Evolutionary conservation across 208 protist genomes (phyloP).

Genomic region (Acanthamoeba sp.): DNA sequence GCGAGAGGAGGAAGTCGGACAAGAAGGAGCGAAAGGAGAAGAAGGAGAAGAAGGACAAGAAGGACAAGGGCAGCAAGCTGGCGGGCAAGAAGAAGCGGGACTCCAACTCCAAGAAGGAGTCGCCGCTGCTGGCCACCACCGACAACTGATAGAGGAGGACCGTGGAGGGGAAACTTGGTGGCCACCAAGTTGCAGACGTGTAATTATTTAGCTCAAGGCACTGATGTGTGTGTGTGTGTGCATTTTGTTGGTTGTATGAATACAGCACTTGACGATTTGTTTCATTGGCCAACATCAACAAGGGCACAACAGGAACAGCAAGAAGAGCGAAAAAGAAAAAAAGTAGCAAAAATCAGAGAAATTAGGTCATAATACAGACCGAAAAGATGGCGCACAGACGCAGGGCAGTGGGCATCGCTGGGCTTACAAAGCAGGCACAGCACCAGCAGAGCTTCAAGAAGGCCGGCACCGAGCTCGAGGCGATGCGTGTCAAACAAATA

Average conservation of each 20-base stretch:
- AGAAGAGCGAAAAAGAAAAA: too few species aligned
- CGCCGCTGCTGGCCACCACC: neutral
- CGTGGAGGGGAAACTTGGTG: too few species aligned
- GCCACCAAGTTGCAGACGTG: too few species aligned
- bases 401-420: neutral
- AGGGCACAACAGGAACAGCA: too few species aligned
- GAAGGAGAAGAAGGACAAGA: neutral
- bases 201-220: too few species aligned
- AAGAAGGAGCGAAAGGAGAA: neutral
- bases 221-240: too few species aligned
- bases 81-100: conserved; percentile 6
- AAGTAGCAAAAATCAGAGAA: too few species aligned
- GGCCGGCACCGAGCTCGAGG: conserved; percentile 1
- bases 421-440: neutral
- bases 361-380: too few species aligned
- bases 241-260: too few species aligned
- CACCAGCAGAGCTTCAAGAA: conserved; percentile 22
- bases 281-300: too few species aligned
- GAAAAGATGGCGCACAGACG: conserved; percentile 30
- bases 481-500: conserved; percentile 14
- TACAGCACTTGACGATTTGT: too few species aligned
- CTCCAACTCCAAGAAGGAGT: neutral
- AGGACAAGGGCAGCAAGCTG: neutral
- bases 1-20: conserved; percentile 1
- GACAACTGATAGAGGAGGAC: neutral